phyloP scores from a whole-genome alignment of 768 basidiomycete species.

The Fomitopsis serialis region DNA sequence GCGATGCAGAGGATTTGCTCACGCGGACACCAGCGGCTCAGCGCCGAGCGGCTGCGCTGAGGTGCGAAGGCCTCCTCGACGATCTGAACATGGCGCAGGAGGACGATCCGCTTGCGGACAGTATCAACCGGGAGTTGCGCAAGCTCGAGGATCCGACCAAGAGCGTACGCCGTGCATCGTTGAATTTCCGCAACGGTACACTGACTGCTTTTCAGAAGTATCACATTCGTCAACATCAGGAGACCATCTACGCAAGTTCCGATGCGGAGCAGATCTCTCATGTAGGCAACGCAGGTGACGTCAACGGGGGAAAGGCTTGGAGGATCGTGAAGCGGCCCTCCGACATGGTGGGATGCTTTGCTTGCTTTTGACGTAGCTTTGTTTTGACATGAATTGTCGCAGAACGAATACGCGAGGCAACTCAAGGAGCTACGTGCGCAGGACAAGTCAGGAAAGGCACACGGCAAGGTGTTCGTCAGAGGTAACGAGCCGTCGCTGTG shows the following conservation, averaged over 20 bases:
- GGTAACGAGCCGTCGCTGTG: too few relatives aligned
- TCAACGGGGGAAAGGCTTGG: slow-evolving; percentile 83
- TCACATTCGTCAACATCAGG: slow-evolving; percentile 70
- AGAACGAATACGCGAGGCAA: slow-evolving; percentile 95
- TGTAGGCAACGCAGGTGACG: slow-evolving; percentile 70
- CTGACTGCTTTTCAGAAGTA: slow-evolving; percentile 53
- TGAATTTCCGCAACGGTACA: neutral
- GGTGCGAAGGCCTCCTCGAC: slow-evolving; percentile 32
- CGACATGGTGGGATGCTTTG: slow-evolving; percentile 65
- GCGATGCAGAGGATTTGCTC: slow-evolving; percentile 52
- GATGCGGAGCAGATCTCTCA: slow-evolving; percentile 70
- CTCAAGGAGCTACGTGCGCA: slow-evolving; percentile 76
- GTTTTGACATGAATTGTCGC: neutral
- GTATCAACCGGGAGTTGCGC: slow-evolving; percentile 69
- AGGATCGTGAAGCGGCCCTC: slow-evolving; percentile 82
- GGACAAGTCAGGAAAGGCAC: slow-evolving; percentile 72
- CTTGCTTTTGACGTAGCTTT: neutral
- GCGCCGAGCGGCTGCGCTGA: slow-evolving; percentile 27
- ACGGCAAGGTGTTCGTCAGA: slow-evolving; percentile 93
- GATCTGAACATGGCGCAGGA: slow-evolving; percentile 33
- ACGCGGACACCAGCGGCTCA: slow-evolving; percentile 22
- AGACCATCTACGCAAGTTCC: slow-evolving; percentile 71
- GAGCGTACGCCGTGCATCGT: slow-evolving; percentile 4
- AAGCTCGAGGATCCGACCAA: slow-evolving; percentile 41
- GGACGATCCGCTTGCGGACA: slow-evolving; percentile 57